Evolutionary conservation across 139 green algal species (phyloP), one percentile per base, ranked within the genome.

Genomic region (Pleodorina starrii): DNA sequence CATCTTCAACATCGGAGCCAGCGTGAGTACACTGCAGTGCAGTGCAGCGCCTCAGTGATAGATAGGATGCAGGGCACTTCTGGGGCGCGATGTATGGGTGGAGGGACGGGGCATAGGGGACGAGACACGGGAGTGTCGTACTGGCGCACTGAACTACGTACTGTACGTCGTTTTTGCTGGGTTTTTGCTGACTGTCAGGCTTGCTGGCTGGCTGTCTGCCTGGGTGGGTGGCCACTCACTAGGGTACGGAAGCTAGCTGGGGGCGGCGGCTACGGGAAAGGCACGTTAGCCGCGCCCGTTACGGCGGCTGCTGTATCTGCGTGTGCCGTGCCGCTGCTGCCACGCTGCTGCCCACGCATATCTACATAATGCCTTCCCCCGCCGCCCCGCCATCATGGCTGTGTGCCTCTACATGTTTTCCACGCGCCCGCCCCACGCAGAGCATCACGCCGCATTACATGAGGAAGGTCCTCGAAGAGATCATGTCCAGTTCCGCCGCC

Each of bases 391-490:
- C 35, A 4, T 27, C 27, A 5, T 48, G 69, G 12, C 14, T n/a
- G n/a, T n/a, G n/a, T n/a, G n/a, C n/a, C n/a, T n/a, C n/a, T n/a
- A n/a, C n/a, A n/a, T n/a, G n/a, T n/a, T n/a, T n/a, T n/a, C n/a
- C n/a, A n/a, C n/a, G n/a, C n/a, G n/a, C n/a, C n/a, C n/a, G n/a
- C n/a, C n/a, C 14, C 27, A 21, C 5, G 42, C 77, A 85, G 77
- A 51, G 38, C 19, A 25, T 85, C 40, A 85, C 72, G 77, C 77
- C 77, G 1, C 51, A 51, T 19, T 85, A 85, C 48, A 25, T 85
- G 27, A 50, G 51, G 36, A 23, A 51, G 10, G 19, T 85, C 36
- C n/a, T 77, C 4, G 69, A 46, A 2, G 69, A 77, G 69, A 66
- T 66, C 54, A 66, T 66, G 25, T 21, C 6, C 3, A 21, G 21